Conservation (phyloP, 2,329 filamentous ascomycete genomes). For the Diaporthe caulivora region DNA sequence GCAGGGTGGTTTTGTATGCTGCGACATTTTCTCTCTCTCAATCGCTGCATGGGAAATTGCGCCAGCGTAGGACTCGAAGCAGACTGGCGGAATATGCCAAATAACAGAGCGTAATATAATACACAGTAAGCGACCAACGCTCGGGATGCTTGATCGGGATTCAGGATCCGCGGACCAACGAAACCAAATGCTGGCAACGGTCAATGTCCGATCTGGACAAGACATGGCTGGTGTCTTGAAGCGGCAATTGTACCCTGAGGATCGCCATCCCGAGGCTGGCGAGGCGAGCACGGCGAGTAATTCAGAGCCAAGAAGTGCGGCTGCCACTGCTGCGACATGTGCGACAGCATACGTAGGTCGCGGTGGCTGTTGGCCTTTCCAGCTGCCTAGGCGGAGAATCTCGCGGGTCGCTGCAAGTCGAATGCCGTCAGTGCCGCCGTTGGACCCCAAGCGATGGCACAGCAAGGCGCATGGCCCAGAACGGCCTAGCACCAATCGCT, state of each 20-base stretch:
- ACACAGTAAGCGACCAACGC: not conserved
- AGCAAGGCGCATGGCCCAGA: conserved; percentile 14
- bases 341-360: not conserved
- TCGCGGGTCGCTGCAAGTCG: conserved; percentile 28
- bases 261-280: conserved; percentile 22
- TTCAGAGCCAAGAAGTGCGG: conserved; percentile 21
- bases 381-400: conserved; percentile 5
- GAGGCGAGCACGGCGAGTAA: conserved; percentile 27
- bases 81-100: conserved; percentile 15
- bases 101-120: conserved; percentile 21
- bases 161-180: conserved; percentile 28
- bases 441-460: conserved; percentile 27
- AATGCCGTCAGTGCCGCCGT: conserved; percentile 34
- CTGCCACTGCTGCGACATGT: not conserved
- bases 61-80: not conserved
- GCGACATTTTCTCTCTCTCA: conserved; percentile 25
- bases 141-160: conserved; percentile 16
- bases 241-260: conserved; percentile 24
- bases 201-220: conserved; percentile 35
- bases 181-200: conserved; percentile 26
- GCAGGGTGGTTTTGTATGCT: conserved; percentile 23
- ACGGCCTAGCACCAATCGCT: conserved; percentile 28
- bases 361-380: conserved; percentile 1
- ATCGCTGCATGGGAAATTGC: conserved; percentile 34
- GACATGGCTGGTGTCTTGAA: conserved; percentile 17